phyloP scores from a whole-genome alignment of 1,139 yeast genomes.

The Zygosaccharomyces pseudobailii region DNA sequence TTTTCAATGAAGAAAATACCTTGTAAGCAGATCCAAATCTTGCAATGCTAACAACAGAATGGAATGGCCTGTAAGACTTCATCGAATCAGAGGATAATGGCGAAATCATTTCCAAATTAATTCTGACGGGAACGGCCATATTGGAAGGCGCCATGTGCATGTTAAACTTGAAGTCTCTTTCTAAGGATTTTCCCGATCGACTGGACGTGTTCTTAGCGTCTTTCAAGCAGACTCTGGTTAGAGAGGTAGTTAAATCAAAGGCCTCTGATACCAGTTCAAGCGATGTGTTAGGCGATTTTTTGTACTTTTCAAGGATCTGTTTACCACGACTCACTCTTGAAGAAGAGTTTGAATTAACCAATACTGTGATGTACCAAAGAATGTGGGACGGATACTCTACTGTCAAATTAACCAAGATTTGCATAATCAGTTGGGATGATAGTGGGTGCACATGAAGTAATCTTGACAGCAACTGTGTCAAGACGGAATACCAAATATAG shows the following conservation, averaged over 20 bases:
- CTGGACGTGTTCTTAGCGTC: constrained; percentile 29
- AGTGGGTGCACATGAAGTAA: constrained; percentile 58
- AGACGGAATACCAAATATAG: constrained; percentile 75
- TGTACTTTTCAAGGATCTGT: constrained; percentile 37
- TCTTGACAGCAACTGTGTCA: constrained; percentile 82
- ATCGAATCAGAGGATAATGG: constrained; percentile 48
- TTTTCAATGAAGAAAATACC: constrained; percentile 76
- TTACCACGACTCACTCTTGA: constrained; percentile 53
- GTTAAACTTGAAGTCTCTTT: constrained; percentile 47
- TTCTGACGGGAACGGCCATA: constrained; percentile 76
- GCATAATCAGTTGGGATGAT: constrained; percentile 53
- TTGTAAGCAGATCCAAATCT: constrained; percentile 42
- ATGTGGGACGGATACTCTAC: constrained; percentile 73
- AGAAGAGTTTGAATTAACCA: constrained; percentile 60
- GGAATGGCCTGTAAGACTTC: constrained; percentile 49
- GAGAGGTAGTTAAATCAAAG: constrained; percentile 23
- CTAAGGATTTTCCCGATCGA: constrained; percentile 36
- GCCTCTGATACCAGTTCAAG: constrained; percentile 19
- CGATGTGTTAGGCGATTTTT: constrained; percentile 13
- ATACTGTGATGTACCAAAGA: constrained; percentile 79
- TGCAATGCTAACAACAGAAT: constrained; percentile 54
- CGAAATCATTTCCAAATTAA: constrained; percentile 62
- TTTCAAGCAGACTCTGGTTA: constrained; percentile 31
- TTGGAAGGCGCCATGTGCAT: constrained; percentile 51
- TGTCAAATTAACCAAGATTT: constrained; percentile 54